Conservation (phyloP, 495 filamentous ascomycete genomes). For the Neurospora sp. region DNA sequence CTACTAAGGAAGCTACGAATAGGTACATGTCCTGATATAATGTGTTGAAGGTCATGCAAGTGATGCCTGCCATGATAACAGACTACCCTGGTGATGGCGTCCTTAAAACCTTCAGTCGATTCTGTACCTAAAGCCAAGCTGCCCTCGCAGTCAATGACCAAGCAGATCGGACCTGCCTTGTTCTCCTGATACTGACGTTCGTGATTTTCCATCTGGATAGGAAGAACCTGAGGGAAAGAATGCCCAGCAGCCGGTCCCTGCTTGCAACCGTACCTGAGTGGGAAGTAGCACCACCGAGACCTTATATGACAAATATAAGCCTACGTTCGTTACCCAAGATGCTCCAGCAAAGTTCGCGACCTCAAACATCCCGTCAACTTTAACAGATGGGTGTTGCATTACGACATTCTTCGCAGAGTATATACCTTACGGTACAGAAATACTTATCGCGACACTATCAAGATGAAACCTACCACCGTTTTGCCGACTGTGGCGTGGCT, state of each 20-base stretch:
- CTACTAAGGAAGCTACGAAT: neutral
- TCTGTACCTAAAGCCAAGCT: neutral
- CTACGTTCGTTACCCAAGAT: neutral
- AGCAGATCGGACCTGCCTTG: neutral
- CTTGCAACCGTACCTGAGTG: neutral
- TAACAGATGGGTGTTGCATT: neutral
- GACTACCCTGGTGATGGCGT: neutral
- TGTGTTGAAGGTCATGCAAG: neutral
- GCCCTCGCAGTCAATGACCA: neutral
- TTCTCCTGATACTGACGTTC: neutral
- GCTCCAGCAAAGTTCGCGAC: neutral
- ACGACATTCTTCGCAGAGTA: neutral
- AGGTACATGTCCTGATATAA: neutral
- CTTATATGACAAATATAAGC: neutral
- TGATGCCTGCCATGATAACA: neutral
- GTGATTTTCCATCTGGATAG: neutral
- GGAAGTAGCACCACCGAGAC: neutral
- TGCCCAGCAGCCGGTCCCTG: neutral
- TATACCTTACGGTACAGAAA: neutral
- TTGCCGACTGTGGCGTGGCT: neutral
- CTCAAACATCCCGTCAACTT: neutral
- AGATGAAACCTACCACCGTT: neutral
- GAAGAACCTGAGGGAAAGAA: neutral
- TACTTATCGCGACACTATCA: neutral
- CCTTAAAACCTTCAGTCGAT: neutral